These are phyloP conservation scores for Penicillium robsamsonii DNA, from an alignment of 495 filamentous ascomycete genomes.

Conservation along the genomic window DNA sequence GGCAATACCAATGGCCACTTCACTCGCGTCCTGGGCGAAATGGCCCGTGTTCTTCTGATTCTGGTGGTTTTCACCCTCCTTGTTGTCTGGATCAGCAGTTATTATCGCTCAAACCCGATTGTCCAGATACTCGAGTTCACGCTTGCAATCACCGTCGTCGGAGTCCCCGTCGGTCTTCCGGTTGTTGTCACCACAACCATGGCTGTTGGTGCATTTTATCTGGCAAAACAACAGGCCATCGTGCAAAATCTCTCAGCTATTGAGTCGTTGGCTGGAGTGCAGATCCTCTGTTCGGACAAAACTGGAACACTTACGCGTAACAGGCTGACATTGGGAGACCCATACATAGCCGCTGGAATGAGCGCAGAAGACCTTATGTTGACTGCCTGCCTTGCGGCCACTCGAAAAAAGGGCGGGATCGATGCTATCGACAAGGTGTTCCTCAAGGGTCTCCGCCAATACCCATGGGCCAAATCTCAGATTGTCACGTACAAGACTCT, in stretches of 20 bases:
- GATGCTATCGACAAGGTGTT: conserved; percentile 96
- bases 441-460: conserved; percentile 75
- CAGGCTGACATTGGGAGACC: conserved; percentile 81
- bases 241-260: conserved; percentile 93
- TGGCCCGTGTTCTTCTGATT: conserved; percentile 69
- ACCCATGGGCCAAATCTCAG: conserved; percentile 72
- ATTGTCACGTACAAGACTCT: conserved; percentile 74
- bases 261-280: conserved; percentile 88
- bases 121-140: conserved; percentile 79
- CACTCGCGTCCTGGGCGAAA: conserved; percentile 81
- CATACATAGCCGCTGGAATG: conserved; percentile 76
- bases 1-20: conserved; percentile 75
- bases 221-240: conserved; percentile 88
- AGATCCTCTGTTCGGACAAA: conserved; percentile 97
- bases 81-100: conserved; percentile 80
- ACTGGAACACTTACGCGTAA: conserved; percentile 85
- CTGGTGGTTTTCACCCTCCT: conserved; percentile 78
- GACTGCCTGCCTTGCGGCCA: conserved; percentile 86
- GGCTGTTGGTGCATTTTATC: conserved; percentile 89
- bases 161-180: conserved; percentile 92
- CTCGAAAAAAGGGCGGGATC: conserved; percentile 90
- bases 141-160: conserved; percentile 80
- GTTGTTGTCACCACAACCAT: conserved; percentile 95
- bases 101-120: conserved; percentile 80
- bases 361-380: conserved; percentile 84